Percentiles rank a stretch among this genome's conserved stretches.
Evolutionary conservation across 208 protist species (phyloP).

Genomic region (Leishmania martiniquensis): DNA sequence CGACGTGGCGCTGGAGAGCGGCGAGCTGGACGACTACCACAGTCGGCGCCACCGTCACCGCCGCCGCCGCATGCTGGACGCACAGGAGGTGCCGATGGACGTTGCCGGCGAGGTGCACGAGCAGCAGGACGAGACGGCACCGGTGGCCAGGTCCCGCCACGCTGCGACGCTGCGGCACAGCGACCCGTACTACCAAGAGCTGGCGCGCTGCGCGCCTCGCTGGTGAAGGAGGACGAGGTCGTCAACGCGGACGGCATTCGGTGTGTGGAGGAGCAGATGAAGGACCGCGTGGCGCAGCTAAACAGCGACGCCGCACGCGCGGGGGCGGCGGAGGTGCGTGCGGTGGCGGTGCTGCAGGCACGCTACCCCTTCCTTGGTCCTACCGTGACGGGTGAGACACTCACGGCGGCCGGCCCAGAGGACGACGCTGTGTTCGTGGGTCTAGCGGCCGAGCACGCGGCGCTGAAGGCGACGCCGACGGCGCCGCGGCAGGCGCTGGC

Average conservation of each 20-base stretch:
- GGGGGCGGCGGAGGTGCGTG: slow-evolving; percentile 12
- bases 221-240: slow-evolving; percentile 33
- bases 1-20: slow-evolving; percentile 36
- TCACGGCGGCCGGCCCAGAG: slow-evolving; percentile 3
- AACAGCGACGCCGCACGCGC: slow-evolving; percentile 29
- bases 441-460: not conserved
- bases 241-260: slow-evolving; percentile 26
- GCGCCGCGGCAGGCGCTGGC: slow-evolving; percentile 18
- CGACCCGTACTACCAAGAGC: slow-evolving; percentile 58
- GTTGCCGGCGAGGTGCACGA: slow-evolving; percentile 23
- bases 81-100: slow-evolving; percentile 13
- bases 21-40: slow-evolving; percentile 35
- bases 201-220: slow-evolving; percentile 33
- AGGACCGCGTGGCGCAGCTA: slow-evolving; percentile 46
- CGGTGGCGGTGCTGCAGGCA: slow-evolving; percentile 29
- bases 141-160: slow-evolving; percentile 17
- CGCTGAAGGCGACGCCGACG: not conserved
- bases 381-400: slow-evolving; percentile 13
- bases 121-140: slow-evolving; percentile 14
- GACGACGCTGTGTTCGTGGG: slow-evolving; percentile 5
- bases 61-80: slow-evolving; percentile 15
- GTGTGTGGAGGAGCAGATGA: slow-evolving; percentile 46
- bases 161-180: slow-evolving; percentile 35
- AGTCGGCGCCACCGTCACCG: slow-evolving; percentile 26
- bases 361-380: slow-evolving; percentile 1